Evolutionary conservation across 768 basidiomycete genomes (phyloP).

Genomic region (Boletus rubropictus): DNA sequence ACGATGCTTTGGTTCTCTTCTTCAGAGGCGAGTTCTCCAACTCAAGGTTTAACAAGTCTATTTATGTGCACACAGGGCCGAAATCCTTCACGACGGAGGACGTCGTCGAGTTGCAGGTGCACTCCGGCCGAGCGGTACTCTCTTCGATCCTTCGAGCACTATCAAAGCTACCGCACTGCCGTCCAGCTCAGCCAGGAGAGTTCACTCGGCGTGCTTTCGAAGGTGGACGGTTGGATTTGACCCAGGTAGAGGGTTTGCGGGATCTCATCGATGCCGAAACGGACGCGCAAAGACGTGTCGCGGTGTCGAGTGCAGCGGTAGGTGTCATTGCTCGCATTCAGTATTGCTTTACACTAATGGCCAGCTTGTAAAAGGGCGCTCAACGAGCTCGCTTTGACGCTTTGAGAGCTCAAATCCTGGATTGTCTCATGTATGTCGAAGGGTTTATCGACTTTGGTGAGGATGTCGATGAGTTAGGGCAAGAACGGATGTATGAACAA

Average conservation of each 20-base stretch:
- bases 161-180: slow-evolving; percentile 52
- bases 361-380: slow-evolving; percentile 48
- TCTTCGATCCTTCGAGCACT: slow-evolving; percentile 63
- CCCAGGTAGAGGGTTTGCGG: slow-evolving; percentile 82
- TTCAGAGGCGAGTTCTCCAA: slow-evolving; percentile 54
- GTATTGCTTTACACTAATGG: background rate
- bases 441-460: slow-evolving; percentile 93
- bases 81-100: slow-evolving; percentile 82
- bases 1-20: slow-evolving; percentile 77
- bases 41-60: background rate
- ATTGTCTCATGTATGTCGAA: slow-evolving; percentile 73
- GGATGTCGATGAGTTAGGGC: slow-evolving; percentile 69
- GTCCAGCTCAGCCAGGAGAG: slow-evolving; percentile 82
- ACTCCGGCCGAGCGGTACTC: slow-evolving; percentile 80
- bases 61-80: slow-evolving; percentile 43
- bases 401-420: slow-evolving; percentile 60
- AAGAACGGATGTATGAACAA: slow-evolving; percentile 70
- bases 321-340: slow-evolving; percentile 22
- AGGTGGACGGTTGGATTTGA: slow-evolving; percentile 77
- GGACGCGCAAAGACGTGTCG: slow-evolving; percentile 70
- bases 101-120: slow-evolving; percentile 78
- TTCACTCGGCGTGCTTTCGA: slow-evolving; percentile 83
- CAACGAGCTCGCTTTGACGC: slow-evolving; percentile 55
- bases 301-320: slow-evolving; percentile 64
- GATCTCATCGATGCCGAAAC: slow-evolving; percentile 90